These are phyloP conservation scores for Coelastrella sp. DNA, from an alignment of 139 green algal genomes.

Conservation along the genomic window DNA sequence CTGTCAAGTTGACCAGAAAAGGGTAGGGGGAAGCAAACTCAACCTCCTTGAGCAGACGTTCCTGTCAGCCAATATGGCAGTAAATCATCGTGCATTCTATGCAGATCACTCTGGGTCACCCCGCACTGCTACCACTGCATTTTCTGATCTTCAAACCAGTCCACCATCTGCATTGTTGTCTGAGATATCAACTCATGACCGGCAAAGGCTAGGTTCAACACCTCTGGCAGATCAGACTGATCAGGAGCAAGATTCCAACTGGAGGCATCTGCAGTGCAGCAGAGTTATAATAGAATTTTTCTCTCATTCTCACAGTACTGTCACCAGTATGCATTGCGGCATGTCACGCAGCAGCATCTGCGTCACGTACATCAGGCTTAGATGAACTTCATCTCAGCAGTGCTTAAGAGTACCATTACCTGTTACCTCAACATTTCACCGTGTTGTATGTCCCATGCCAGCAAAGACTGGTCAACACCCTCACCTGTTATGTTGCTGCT, in stretches of 20 bases:
- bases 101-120: too few relatives aligned
- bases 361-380: too few relatives aligned
- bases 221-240: conserved; percentile 36
- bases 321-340: neutral
- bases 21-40: too few relatives aligned
- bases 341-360: too few relatives aligned
- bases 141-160: conserved; percentile 55
- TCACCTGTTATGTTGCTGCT: conserved; percentile 18
- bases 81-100: too few relatives aligned
- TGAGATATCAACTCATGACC: conserved; percentile 55
- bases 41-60: too few relatives aligned
- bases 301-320: neutral
- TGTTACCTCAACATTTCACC: too few relatives aligned
- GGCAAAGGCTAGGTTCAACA: conserved; percentile 62
- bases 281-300: neutral
- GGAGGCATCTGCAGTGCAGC: neutral
- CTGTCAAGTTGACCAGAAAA: too few relatives aligned
- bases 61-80: too few relatives aligned
- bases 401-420: neutral
- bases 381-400: too few relatives aligned
- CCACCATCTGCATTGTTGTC: conserved; percentile 39
- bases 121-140: too few relatives aligned
- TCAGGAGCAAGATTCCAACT: neutral
- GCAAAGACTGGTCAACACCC: neutral
- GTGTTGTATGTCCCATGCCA: too few relatives aligned